Conservation (phyloP, 176 grass and related monocot species). For the Typha latifolia region DNA sequence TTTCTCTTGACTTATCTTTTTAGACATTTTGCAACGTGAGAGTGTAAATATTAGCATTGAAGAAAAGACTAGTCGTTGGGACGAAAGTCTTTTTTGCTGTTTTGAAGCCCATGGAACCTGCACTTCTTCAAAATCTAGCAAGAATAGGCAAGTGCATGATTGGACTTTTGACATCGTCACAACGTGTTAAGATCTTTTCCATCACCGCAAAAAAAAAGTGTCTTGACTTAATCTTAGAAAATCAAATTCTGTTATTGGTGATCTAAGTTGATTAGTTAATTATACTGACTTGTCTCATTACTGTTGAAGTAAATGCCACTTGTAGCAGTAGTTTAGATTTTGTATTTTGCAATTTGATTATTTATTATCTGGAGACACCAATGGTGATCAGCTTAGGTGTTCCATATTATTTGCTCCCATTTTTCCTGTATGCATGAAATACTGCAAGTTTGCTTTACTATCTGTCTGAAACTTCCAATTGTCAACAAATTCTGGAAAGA, state of each 20-base stretch:
- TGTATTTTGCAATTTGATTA: not conserved
- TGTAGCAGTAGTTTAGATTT: not conserved
- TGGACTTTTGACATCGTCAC: no score
- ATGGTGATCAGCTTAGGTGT: not conserved
- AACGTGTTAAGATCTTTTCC: no score
- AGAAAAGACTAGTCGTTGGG: not conserved
- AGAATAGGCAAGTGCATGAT: no score
- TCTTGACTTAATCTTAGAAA: not conserved
- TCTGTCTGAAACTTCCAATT: not conserved
- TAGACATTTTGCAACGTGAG: not conserved
- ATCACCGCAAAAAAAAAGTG: no score
- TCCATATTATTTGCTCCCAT: not conserved
- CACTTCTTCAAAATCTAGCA: no score
- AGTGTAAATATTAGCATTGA: not conserved
- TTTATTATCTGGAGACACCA: no score
- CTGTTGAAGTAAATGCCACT: no score
- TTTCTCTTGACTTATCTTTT: not conserved
- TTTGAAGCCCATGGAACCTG: no score
- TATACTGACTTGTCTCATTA: not conserved
- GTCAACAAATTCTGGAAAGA: not conserved
- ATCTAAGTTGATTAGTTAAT: not conserved
- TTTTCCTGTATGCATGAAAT: not conserved
- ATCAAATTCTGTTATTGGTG: not conserved
- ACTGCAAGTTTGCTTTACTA: not conserved
- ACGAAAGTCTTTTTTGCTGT: no score